phyloP scores from a whole-genome alignment of 768 basidiomycete genomes.

The Wakefieldia striispora region DNA sequence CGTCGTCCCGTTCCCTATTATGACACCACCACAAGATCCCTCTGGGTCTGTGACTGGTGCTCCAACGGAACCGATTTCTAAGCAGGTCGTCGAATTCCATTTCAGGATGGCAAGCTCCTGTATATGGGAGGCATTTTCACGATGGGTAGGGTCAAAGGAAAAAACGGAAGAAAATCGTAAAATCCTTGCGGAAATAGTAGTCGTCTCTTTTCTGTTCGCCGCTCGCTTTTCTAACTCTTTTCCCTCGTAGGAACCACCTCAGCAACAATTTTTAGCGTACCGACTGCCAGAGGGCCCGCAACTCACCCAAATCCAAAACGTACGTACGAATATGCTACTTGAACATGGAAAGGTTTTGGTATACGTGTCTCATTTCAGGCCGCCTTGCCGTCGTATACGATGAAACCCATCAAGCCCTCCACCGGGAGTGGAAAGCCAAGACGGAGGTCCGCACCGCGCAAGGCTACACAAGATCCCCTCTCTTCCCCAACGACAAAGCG shows the following conservation, averaged over 20 bases:
- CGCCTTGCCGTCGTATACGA: constrained; percentile 45
- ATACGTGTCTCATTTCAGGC: constrained; percentile 36
- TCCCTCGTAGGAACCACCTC: constrained; percentile 37
- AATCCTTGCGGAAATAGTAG: constrained; percentile 47
- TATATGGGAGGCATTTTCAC: constrained; percentile 56
- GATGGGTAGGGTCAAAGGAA: constrained; percentile 61
- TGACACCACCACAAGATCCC: constrained; percentile 11
- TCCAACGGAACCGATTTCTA: constrained; percentile 8
- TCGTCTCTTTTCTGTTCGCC: not conserved
- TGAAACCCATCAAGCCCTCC: constrained; percentile 59
- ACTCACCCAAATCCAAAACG: constrained; percentile 58
- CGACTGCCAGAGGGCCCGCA: constrained; percentile 54
- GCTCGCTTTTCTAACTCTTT: not conserved
- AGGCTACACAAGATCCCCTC: constrained; percentile 24
- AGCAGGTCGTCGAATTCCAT: constrained; percentile 44
- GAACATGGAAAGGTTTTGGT: not conserved
- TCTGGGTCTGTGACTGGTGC: constrained; percentile 11
- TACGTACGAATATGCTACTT: constrained; percentile 29
- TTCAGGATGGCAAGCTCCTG: constrained; percentile 46
- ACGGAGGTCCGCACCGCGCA: constrained; percentile 35
- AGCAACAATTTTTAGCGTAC: constrained; percentile 55
- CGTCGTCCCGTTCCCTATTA: constrained; percentile 43
- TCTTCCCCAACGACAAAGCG: constrained; percentile 37
- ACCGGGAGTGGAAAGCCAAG: constrained; percentile 36
- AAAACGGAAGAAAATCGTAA: constrained; percentile 49